A percentile compares a stretch with the other conserved stretches of the same genome.
Conservation (phyloP, 2,329 filamentous ascomycete species). For the Aureobasidium melanogenum region DNA sequence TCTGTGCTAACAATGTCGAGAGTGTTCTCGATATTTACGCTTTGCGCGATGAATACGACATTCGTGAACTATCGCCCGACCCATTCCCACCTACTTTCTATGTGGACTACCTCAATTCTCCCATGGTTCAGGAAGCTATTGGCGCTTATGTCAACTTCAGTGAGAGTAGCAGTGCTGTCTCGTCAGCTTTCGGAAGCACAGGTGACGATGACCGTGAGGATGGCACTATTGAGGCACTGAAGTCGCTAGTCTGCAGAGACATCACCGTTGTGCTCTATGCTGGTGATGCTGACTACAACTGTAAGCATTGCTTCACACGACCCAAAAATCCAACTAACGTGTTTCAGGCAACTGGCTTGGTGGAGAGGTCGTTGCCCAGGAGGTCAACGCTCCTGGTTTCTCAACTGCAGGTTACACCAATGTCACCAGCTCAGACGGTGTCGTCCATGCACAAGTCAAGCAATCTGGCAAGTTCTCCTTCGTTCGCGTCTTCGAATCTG, state of each 20-base stretch:
- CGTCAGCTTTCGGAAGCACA: slow-evolving; percentile 36
- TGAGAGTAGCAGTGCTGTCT: slow-evolving; percentile 35
- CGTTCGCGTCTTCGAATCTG: slow-evolving; percentile 41
- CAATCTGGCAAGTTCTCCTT: slow-evolving; percentile 45
- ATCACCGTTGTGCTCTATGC: slow-evolving; percentile 36
- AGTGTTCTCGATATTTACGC: slow-evolving; percentile 42
- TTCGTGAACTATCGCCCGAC: slow-evolving; percentile 46
- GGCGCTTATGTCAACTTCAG: slow-evolving; percentile 54
- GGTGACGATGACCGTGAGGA: slow-evolving; percentile 42
- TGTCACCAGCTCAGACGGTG: slow-evolving; percentile 33
- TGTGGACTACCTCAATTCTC: slow-evolving; percentile 49
- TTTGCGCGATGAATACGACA: slow-evolving; percentile 51
- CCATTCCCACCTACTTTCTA: slow-evolving; percentile 51
- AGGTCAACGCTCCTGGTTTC: slow-evolving; percentile 35
- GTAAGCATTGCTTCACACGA: not conserved
- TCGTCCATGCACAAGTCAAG: slow-evolving; percentile 46
- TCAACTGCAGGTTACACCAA: slow-evolving; percentile 39
- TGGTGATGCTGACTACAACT: slow-evolving; percentile 35
- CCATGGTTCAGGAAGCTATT: slow-evolving; percentile 47
- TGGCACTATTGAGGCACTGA: slow-evolving; percentile 33
- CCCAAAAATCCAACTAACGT: slow-evolving; percentile 1
- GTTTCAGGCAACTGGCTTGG: slow-evolving; percentile 37
- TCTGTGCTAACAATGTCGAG: slow-evolving; percentile 48
- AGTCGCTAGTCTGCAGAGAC: slow-evolving; percentile 30
- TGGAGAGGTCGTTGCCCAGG: slow-evolving; percentile 32